phyloP scores from a whole-genome alignment of 495 filamentous ascomycete genomes.

The Neurospora sp. region DNA sequence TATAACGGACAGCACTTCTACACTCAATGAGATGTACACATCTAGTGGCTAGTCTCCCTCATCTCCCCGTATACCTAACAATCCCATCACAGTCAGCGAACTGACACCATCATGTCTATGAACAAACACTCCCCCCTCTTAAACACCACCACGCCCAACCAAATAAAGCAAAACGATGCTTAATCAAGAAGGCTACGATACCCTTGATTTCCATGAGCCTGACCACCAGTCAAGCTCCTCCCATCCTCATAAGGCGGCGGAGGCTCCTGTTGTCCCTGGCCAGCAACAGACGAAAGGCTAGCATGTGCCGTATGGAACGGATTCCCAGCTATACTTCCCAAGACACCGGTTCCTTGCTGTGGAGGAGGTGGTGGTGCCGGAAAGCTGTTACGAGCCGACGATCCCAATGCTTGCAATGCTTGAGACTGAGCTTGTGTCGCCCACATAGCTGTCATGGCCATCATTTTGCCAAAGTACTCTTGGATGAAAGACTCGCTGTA shows the following conservation, averaged over 20 bases:
- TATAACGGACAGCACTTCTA: background rate
- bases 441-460: constrained; percentile 26
- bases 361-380: background rate
- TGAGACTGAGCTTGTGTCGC: background rate
- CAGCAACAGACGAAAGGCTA: background rate
- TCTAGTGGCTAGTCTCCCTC: background rate
- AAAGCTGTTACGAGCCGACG: background rate
- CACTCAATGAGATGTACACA: background rate
- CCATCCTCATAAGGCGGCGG: background rate
- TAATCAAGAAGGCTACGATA: constrained; percentile 14
- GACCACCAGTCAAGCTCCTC: background rate
- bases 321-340: background rate
- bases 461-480: constrained; percentile 39
- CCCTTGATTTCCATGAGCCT: background rate
- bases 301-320: background rate
- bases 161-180: background rate
- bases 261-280: background rate
- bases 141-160: background rate
- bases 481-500: constrained; percentile 41
- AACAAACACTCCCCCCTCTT: background rate
- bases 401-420: background rate
- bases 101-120: background rate
- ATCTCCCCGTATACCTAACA: background rate
- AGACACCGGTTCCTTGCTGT: background rate
- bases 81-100: background rate